phyloP scores from a whole-genome alignment of 2,329 filamentous ascomycete genomes.

The Fusarium sp. region DNA sequence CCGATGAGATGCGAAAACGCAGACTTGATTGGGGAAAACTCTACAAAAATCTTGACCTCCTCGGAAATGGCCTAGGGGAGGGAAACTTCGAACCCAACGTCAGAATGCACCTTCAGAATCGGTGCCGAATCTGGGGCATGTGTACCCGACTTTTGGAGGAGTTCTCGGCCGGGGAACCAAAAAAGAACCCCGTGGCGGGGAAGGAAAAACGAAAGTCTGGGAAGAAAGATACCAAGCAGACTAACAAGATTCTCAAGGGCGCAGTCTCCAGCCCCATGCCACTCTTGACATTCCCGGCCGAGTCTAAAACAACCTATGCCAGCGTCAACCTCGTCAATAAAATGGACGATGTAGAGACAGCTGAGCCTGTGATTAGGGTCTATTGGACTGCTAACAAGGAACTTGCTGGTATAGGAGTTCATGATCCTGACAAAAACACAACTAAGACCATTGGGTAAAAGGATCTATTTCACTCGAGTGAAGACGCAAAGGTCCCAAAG shows the following conservation, averaged over 20 bases:
- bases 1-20: fast-evolving
- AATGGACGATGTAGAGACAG: not conserved
- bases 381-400: not conserved
- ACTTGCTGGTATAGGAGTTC: not conserved
- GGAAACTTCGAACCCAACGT: not conserved
- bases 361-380: not conserved
- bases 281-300: not conserved
- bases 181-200: no score
- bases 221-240: not conserved
- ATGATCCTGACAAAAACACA: not conserved
- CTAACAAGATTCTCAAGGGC: not conserved
- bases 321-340: not conserved
- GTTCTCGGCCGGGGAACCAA: not conserved
- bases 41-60: not conserved
- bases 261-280: not conserved
- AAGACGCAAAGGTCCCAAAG: not conserved
- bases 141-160: not conserved
- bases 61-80: not conserved
- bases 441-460: not conserved
- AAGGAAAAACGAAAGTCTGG: not conserved
- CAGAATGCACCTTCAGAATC: not conserved
- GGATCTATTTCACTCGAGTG: fast-evolving
- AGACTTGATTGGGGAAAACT: not conserved
- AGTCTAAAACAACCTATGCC: not conserved
- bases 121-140: not conserved